Percentiles rank a stretch among this genome's conserved stretches.
phyloP scores from a whole-genome alignment of 2,329 filamentous ascomycete species.

The Hypomyces rosellus region DNA sequence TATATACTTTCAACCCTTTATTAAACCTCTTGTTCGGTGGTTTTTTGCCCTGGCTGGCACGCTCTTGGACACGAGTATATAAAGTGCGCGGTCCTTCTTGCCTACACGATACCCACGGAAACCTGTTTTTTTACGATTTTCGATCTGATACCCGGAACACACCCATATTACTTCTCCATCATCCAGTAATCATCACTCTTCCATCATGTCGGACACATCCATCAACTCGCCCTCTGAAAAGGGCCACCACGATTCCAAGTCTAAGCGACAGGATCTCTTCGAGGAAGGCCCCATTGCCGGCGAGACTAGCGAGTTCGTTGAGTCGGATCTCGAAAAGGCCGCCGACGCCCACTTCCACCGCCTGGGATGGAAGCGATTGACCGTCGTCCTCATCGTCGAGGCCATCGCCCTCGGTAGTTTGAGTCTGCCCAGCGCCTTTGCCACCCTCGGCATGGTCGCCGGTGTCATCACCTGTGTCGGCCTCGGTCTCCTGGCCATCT shows the following conservation, averaged over 20 bases:
- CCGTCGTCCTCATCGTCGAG: conserved; percentile 50
- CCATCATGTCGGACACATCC: conserved; percentile 11
- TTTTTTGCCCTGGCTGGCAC: too few species aligned
- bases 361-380: conserved; percentile 52
- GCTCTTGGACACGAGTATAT: neutral
- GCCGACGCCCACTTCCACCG: conserved; percentile 45
- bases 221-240: conserved; percentile 9
- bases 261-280: conserved; percentile 13
- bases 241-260: conserved; percentile 12
- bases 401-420: conserved; percentile 50
- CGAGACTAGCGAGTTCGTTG: conserved; percentile 33
- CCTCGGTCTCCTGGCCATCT: conserved; percentile 41
- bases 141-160: neutral
- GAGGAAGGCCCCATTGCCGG: conserved; percentile 22
- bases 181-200: neutral
- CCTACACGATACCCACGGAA: neutral
- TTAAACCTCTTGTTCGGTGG: too few species aligned
- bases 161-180: neutral
- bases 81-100: neutral
- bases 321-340: conserved; percentile 37
- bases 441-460: conserved; percentile 48
- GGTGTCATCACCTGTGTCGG: conserved; percentile 37
- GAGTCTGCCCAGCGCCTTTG: conserved; percentile 46
- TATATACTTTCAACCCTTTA: too few species aligned
- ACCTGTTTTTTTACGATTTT: neutral